Evolutionary conservation across 345 rosid species (phyloP).

Genomic region (Streptanthus diversifolius): DNA sequence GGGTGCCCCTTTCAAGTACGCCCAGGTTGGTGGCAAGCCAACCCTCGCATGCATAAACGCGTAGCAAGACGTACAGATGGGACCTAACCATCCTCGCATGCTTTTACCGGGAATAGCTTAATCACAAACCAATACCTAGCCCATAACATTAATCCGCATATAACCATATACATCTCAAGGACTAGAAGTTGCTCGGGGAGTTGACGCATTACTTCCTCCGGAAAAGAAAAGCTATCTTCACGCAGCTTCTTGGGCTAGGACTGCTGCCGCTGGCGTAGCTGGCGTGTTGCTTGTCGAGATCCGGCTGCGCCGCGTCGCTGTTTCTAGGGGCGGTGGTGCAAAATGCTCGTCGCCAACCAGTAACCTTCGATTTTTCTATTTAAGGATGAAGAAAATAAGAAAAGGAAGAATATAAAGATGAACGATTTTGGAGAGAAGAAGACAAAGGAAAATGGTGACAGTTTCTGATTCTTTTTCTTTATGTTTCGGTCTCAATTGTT

Average conservation of each 20-base stretch:
- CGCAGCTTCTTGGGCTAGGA: constrained; percentile 52
- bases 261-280: constrained; percentile 27
- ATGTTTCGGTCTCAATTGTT: not conserved
- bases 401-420: constrained; percentile 2
- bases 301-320: constrained; percentile 36
- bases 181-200: constrained; percentile 51
- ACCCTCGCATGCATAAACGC: no score
- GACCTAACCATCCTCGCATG: no score
- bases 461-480: not conserved
- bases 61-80: no score
- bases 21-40: no score
- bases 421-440: constrained; percentile 18
- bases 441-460: constrained; percentile 26
- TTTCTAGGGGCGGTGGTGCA: constrained; percentile 76
- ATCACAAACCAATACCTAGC: no score
- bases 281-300: constrained; percentile 40
- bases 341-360: constrained; percentile 97
- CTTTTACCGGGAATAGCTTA: no score
- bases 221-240: constrained; percentile 56
- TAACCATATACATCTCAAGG: no score
- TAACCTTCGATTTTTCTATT: not conserved
- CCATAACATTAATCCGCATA: no score
- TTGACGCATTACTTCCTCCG: constrained; percentile 59
- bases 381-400: not conserved
- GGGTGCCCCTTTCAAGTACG: no score